Percentiles rank a stretch among this genome's conserved stretches.
These are phyloP conservation scores for Fusarium phyllophilum DNA, from an alignment of 2,329 filamentous ascomycete genomes.

Conservation along the genomic window DNA sequence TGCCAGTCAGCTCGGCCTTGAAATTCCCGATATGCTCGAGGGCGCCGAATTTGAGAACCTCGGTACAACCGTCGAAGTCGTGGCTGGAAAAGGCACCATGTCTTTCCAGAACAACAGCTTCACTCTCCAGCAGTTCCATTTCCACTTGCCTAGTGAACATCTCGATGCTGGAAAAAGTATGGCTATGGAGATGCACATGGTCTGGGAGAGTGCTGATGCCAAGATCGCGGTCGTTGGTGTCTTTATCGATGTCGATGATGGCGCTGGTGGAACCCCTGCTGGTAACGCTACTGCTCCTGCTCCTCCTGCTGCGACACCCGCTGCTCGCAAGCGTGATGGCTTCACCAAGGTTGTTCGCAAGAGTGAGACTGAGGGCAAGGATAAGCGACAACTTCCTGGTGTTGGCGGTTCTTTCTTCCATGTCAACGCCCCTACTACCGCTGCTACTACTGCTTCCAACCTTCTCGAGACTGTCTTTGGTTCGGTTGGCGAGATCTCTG, in stretches of 20 bases:
- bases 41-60: conserved; percentile 61
- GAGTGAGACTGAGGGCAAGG: background rate
- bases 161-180: conserved; percentile 54
- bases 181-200: conserved; percentile 48
- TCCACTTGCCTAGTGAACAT: conserved; percentile 70
- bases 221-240: conserved; percentile 46
- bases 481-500: conserved; percentile 45
- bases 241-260: conserved; percentile 41
- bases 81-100: conserved; percentile 54
- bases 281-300: conserved; percentile 6
- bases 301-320: background rate
- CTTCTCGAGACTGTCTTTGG: conserved; percentile 53
- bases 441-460: conserved; percentile 14
- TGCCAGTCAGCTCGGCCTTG: conserved; percentile 47
- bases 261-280: background rate
- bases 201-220: conserved; percentile 39
- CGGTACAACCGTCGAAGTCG: conserved; percentile 62
- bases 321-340: background rate
- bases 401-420: conserved; percentile 20
- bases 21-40: conserved; percentile 50
- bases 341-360: conserved; percentile 15
- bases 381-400: conserved; percentile 18
- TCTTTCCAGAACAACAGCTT: conserved; percentile 53
- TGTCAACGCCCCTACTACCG: background rate
- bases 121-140: conserved; percentile 65